Evolutionary conservation across 768 basidiomycete genomes (phyloP).

Genomic region (Rhodocollybia butyracea): DNA sequence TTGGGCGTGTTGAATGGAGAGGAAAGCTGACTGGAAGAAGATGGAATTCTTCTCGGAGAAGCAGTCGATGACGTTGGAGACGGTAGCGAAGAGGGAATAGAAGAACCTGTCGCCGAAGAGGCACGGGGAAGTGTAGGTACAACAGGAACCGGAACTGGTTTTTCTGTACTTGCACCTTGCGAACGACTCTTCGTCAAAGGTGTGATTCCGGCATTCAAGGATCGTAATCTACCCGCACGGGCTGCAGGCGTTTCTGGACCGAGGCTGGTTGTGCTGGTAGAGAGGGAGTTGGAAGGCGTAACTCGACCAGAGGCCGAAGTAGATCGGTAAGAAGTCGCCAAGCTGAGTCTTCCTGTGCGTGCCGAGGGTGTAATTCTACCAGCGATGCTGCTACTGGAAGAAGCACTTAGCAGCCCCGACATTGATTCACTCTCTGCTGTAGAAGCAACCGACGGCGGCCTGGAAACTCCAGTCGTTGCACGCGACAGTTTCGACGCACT

Average conservation of each 20-base stretch:
- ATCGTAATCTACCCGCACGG: slow-evolving; percentile 23
- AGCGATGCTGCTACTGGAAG: slow-evolving; percentile 23
- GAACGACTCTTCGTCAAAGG: slow-evolving; percentile 27
- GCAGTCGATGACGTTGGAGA: slow-evolving; percentile 30
- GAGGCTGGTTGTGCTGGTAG: slow-evolving; percentile 34
- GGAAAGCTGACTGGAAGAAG: slow-evolving; percentile 20
- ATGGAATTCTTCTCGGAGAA: slow-evolving; percentile 15
- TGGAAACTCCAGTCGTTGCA: slow-evolving; percentile 53
- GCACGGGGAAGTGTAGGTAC: slow-evolving; percentile 59
- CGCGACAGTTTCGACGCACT: slow-evolving; percentile 76
- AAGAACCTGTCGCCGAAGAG: slow-evolving; percentile 2
- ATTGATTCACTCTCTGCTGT: slow-evolving; percentile 1
- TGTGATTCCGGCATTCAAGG: slow-evolving; percentile 18
- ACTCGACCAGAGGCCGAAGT: slow-evolving; percentile 38
- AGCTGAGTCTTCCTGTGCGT: slow-evolving; percentile 44
- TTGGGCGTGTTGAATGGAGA: slow-evolving; percentile 74
- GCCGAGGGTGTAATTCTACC: slow-evolving; percentile 60
- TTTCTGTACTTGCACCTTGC: slow-evolving; percentile 20
- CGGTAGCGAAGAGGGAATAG: slow-evolving; percentile 50
- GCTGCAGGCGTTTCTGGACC: slow-evolving; percentile 29
- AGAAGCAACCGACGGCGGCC: slow-evolving; percentile 69
- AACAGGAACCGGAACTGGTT: slow-evolving; percentile 17
- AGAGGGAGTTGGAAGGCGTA: slow-evolving; percentile 41
- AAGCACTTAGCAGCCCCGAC: slow-evolving; percentile 11
- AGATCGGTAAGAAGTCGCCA: slow-evolving; percentile 26